Evolutionary conservation across 768 basidiomycete genomes (phyloP), one percentile per base, ranked within the genome.

Genomic region (Amanita muscaria): DNA sequence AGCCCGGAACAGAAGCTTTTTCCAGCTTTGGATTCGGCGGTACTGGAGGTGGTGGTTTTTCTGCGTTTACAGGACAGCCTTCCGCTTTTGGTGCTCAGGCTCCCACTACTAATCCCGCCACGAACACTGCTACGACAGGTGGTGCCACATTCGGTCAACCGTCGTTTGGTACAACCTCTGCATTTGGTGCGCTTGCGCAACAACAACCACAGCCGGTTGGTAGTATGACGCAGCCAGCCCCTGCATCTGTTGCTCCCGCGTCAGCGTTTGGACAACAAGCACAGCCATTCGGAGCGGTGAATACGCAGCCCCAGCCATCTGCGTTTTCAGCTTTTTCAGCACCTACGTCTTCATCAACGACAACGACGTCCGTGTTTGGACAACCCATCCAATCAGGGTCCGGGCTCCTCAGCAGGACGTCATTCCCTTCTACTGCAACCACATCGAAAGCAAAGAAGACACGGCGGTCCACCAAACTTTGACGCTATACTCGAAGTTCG

Each of bases 1-100:
- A 72, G 49, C 70, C 76, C 4, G 65, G 70, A 3, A 61, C 70
- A 4, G 76, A 76, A 2, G 74, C 73, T 2, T 81, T 81, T 44
- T 60, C 66, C 33, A 68, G 69, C 1, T 66, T 66, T 42, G n/a
- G n/a, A n/a, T n/a, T n/a, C n/a, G n/a, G n/a, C n/a, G n/a, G n/a
- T n/a, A n/a, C n/a, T n/a, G n/a, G n/a, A n/a, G n/a, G 70, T 2
- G 64, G 72, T 12, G 73, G 64, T 3, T 78, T 76, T 49, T 70
- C 73, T 24, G 68, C 73, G 3, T 79, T 79, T 53, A 62, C 73
- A n/a, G 62, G 65, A 3, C 65, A 70, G 33, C 65, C 71, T 0
- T 58, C 74, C 14, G 55, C 68, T 15, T 77, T 79, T 52, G 61
- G 65, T 16, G 23, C n/a, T n/a, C n/a, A n/a, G n/a, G n/a, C n/a